Evolutionary conservation across 1,139 yeast genomes (phyloP).

Genomic region (Geotrichum macrosporum): DNA sequence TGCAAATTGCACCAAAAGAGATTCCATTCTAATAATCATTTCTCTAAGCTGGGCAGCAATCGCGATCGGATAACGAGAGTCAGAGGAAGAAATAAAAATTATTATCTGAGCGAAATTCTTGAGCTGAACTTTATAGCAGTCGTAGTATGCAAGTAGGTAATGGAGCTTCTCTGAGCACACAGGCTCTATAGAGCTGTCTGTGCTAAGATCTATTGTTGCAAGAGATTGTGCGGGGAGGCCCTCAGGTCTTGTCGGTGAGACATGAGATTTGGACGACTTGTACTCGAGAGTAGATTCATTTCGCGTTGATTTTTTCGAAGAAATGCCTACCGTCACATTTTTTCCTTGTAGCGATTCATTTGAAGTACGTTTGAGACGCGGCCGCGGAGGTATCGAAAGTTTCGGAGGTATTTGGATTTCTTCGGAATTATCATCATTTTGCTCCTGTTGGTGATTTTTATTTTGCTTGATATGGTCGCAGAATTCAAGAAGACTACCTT

Average conservation of each 20-base stretch:
- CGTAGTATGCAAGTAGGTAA: conserved; percentile 7
- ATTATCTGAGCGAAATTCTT: conserved; percentile 1
- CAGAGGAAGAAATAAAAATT: conserved; percentile 1
- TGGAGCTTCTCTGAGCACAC: neutral
- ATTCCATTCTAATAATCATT: conserved; percentile 4
- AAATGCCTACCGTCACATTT: neutral
- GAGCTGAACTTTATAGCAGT: conserved; percentile 8
- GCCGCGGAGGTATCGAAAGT: conserved; percentile 2
- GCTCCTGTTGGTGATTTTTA: neutral
- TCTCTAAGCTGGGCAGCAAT: conserved; percentile 6
- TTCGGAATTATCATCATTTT: neutral
- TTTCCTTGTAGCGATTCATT: too few relatives aligned
- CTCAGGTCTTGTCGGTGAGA: neutral
- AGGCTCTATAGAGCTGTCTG: neutral
- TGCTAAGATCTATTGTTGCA: neutral
- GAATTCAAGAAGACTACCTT: conserved; percentile 1
- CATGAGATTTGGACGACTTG: neutral
- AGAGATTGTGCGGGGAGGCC: neutral
- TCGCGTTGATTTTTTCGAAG: neutral
- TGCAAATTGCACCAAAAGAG: conserved; percentile 1
- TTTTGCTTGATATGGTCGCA: neutral
- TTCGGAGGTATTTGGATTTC: neutral
- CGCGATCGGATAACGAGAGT: conserved; percentile 5
- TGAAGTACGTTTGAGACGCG: neutral
- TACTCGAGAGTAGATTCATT: neutral